A percentile compares a stretch with the other conserved stretches of the same genome.
Conservation (phyloP, 345 rosid species). For the Acer yangbiense region DNA sequence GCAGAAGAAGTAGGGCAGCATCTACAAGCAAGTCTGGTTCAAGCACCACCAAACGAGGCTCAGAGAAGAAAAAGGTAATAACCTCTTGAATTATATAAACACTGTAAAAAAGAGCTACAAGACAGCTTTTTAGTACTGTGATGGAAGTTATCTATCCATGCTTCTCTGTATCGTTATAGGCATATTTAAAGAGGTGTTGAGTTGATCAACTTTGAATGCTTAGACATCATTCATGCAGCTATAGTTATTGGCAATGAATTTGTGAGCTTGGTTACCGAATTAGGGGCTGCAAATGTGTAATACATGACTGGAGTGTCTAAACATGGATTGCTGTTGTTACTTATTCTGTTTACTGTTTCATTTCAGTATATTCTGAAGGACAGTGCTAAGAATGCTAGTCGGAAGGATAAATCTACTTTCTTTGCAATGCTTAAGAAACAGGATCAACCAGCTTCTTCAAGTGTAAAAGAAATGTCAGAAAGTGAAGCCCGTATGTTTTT, state of each 20-base stretch:
- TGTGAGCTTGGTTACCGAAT: not conserved
- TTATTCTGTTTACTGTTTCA: conserved; percentile 19
- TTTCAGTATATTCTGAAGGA: conserved; percentile 51
- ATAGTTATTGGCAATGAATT: not conserved
- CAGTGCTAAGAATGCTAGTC: conserved; percentile 31
- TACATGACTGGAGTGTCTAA: not conserved
- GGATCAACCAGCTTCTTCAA: conserved; percentile 33
- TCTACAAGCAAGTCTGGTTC: conserved; percentile 44
- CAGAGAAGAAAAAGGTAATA: conserved; percentile 67
- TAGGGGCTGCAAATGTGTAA: not conserved
- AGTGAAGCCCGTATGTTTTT: conserved; percentile 36
- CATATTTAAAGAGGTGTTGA: not conserved
- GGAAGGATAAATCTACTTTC: conserved; percentile 37
- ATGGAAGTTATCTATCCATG: not conserved
- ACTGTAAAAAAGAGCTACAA: not conserved
- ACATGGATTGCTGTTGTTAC: not conserved
- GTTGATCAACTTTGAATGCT: not conserved
- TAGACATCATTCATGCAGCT: not conserved
- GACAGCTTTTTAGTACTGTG: not conserved
- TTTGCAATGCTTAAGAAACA: conserved; percentile 35
- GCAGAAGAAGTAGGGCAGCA: conserved; percentile 51
- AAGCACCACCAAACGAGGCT: conserved; percentile 40
- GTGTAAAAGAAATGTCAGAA: conserved; percentile 37
- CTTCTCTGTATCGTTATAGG: not conserved
- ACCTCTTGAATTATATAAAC: not conserved